Base-by-base conservation (phyloP, 192 early-diverging fungal genomes). In the Haplosporangium gracile region DNA sequence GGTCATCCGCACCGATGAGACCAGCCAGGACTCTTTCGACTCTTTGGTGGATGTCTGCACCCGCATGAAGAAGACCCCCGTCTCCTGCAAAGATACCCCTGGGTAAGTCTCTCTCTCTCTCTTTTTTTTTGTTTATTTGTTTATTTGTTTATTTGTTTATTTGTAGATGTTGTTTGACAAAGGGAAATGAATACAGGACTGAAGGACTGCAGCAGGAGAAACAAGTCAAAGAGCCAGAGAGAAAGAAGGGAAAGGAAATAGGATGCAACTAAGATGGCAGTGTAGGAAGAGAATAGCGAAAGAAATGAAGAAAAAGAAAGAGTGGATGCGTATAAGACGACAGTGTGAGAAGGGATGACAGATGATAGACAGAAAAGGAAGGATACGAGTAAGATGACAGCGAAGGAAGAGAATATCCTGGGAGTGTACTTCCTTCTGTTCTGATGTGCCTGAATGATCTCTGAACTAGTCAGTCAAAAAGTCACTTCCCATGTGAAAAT, bases 1-100 rank as follows among this genome's bases (percentile, higher is more conserved):
- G 90, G 95, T 99, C 15, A 94, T 98, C 79, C 91, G 93, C 68
- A 96, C 95, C 2, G 87, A 89, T 13, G 88, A 93, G 32, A 93
- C 94, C 15, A 85, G 88, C 36, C 89, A 94, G 45, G 83, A 90
- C 11, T 93, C 92, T 0, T 95, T 95, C 63, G 91, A 95, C 24
- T 72, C 89, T 15, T 92, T 98, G 39, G 75, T 93, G 45, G 92
- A 87, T 34, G 94, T 97, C 82, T 92, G 93, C 75, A 93, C 90
- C 72, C 91, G 89, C 29, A 93, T 99, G 78, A 93, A 94, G 57
- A 99, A 99, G 89, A 90, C 95, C 36, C 95, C 97, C 70, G 97
- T 98, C 47, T 91, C 94, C 5, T 99, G 98, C 94, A 97, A 97
- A 88, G 98, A 99, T 89, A 99, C 98, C 76, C 97, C 98, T 57